phyloP scores from a whole-genome alignment of 306 rosid genomes.

The Lagenaria siceraria region DNA sequence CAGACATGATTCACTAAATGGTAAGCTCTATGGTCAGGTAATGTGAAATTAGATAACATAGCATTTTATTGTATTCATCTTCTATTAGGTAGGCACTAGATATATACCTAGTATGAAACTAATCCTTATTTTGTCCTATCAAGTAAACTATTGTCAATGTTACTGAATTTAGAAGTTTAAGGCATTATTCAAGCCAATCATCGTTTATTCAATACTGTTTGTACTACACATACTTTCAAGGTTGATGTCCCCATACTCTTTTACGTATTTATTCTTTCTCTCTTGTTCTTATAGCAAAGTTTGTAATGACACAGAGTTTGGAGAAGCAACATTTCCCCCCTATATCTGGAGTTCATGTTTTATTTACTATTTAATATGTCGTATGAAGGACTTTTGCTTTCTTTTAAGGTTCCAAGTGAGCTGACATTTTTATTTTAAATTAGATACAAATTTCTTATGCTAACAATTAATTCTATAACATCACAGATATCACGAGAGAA shows the following conservation, averaged over 20 bases:
- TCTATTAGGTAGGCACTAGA: background rate
- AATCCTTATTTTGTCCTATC: background rate
- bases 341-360: background rate
- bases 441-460: background rate
- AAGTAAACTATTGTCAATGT: background rate
- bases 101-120: background rate
- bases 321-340: background rate
- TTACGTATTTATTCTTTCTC: background rate
- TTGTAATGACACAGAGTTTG: background rate
- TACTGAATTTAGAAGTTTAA: background rate
- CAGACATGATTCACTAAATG: conserved; percentile 38
- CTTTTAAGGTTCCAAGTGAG: background rate
- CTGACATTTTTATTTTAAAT: background rate
- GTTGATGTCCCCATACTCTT: background rate
- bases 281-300: background rate
- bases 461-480: background rate
- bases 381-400: background rate
- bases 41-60: background rate
- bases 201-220: background rate
- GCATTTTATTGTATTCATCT: background rate
- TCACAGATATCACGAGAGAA: conserved; percentile 55
- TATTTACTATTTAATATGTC: background rate
- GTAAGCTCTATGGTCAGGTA: conserved; percentile 26
- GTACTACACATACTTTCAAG: background rate
- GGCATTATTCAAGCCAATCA: background rate